Conservation (phyloP, 305 asterid genomes). For the Fraxinus dipetala region DNA sequence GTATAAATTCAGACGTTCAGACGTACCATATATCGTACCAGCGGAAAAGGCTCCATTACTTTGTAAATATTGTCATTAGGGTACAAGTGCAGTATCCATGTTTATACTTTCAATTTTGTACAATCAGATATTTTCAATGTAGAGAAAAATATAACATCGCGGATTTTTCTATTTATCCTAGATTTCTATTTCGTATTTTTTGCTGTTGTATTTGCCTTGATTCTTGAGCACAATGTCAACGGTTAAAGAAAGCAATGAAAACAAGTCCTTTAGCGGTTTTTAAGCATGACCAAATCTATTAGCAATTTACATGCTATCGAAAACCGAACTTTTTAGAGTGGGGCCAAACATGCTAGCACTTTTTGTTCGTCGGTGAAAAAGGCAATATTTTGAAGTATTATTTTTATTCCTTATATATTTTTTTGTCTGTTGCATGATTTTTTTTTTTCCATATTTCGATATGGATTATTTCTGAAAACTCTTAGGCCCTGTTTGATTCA, state of each 20-base stretch:
- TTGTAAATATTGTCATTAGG: constrained; percentile 38
- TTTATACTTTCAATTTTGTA: constrained; percentile 44
- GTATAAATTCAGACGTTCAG: constrained; percentile 15
- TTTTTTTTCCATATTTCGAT: not conserved
- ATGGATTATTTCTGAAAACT: not conserved
- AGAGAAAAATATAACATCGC: not conserved
- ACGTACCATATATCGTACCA: not conserved
- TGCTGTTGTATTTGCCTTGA: not conserved
- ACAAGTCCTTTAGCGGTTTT: not conserved
- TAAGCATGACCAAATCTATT: too few species aligned
- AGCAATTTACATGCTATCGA: not conserved
- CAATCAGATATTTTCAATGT: constrained; percentile 11
- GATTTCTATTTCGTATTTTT: not conserved
- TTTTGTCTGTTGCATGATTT: too few species aligned
- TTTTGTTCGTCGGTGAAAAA: not conserved
- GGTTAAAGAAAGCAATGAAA: not conserved
- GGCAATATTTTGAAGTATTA: not conserved
- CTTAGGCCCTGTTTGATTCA: not conserved
- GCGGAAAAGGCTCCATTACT: constrained; percentile 15
- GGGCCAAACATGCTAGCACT: not conserved
- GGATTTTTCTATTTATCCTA: not conserved
- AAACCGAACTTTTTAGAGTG: not conserved
- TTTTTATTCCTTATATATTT: too few species aligned
- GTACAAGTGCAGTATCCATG: not conserved
- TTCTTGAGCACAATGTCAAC: not conserved